These are phyloP conservation scores for Mucor mucedo DNA, from an alignment of 371 early-diverging fungal species.

Conservation along the genomic window DNA sequence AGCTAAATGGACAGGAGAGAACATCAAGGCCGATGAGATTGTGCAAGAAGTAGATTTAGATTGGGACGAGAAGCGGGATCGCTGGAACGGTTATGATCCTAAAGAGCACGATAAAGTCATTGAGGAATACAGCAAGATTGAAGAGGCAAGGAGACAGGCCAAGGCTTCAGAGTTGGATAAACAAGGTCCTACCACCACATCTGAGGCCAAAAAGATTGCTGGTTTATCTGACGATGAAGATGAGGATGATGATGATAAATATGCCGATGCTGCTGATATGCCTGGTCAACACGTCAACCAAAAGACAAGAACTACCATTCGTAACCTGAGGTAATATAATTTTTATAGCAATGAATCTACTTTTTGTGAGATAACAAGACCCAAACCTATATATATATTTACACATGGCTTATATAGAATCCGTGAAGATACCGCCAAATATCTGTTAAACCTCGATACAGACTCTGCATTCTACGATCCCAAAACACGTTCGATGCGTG, in stretches of 20 bases:
- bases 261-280: conserved; percentile 89
- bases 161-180: conserved; percentile 82
- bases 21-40: conserved; percentile 87
- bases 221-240: conserved; percentile 71
- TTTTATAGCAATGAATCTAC: not conserved
- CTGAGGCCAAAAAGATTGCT: conserved; percentile 62
- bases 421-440: conserved; percentile 99
- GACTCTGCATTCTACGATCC: conserved; percentile 98
- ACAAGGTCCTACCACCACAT: conserved; percentile 59
- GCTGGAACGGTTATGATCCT: conserved; percentile 97
- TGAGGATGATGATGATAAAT: conserved; percentile 88
- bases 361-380: too few species aligned
- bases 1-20: conserved; percentile 87
- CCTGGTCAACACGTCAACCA: conserved; percentile 90
- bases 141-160: conserved; percentile 83
- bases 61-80: conserved; percentile 96
- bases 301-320: conserved; percentile 92
- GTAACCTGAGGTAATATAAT: conserved; percentile 81
- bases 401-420: conserved; percentile 55
- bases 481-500: conserved; percentile 98
- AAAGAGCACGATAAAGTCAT: conserved; percentile 78
- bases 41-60: conserved; percentile 79
- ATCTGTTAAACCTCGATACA: conserved; percentile 92
- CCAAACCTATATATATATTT: too few species aligned
- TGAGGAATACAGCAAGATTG: conserved; percentile 90